Conservation (phyloP, 1,284 basidiomycete species). For the Ustilago vetiveriae region DNA sequence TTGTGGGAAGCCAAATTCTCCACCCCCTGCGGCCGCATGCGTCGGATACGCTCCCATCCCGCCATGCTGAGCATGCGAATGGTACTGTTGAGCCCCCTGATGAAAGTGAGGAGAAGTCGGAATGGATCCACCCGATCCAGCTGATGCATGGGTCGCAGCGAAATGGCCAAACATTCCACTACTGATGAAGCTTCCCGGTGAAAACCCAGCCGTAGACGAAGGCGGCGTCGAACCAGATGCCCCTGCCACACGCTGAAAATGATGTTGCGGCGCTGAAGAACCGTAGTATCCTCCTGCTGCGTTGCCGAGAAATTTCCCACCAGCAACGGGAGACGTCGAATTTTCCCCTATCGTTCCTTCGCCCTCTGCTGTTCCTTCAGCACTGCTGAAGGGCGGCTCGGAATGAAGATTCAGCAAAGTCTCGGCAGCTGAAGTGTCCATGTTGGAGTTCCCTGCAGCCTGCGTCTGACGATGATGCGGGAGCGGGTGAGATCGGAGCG, state of each 20-base stretch:
- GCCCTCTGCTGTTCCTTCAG: neutral
- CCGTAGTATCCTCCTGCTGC: slow-evolving; percentile 11
- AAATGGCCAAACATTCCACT: slow-evolving; percentile 47
- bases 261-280: slow-evolving; percentile 1
- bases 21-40: neutral
- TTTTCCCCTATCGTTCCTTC: neutral
- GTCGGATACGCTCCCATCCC: neutral
- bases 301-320: neutral
- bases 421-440: slow-evolving; percentile 38
- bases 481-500: neutral
- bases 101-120: slow-evolving; percentile 9
- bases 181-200: slow-evolving; percentile 34
- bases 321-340: slow-evolving; percentile 8
- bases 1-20: slow-evolving; percentile 16
- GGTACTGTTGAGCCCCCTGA: slow-evolving; percentile 17
- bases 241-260: slow-evolving; percentile 1
- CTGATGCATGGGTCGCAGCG: too few species aligned
- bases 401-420: slow-evolving; percentile 45
- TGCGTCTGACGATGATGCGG: neutral
- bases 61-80: slow-evolving; percentile 8
- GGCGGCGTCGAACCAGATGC: slow-evolving; percentile 6
- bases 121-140: slow-evolving; percentile 7
- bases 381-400: too few species aligned
- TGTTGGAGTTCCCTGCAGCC: slow-evolving; percentile 13
- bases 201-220: slow-evolving; percentile 5